Base-by-base conservation (phyloP, 2,329 filamentous ascomycete species). In the Alternaria solani region DNA sequence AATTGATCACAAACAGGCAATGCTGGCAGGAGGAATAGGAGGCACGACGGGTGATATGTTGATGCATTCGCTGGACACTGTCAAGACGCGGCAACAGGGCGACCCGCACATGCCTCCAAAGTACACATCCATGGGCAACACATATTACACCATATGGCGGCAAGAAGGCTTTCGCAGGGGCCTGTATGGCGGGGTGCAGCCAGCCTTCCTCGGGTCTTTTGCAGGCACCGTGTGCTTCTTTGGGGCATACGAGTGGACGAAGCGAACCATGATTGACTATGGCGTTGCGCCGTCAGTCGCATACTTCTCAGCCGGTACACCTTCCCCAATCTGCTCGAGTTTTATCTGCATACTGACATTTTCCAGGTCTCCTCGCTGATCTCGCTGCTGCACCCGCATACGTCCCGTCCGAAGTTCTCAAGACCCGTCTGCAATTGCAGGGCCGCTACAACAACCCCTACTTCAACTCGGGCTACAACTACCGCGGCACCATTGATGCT, bases 51-150 rank as follows among this genome's bases (percentile, higher is more conserved):
- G 96, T 60, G 95, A 99, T 79, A 91, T 99, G 86, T 84, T 99
- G 68, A 99, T 99, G 95, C 95, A 99, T 82, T 98, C 94, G 46
- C 87, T 99, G 74, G 95, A 99, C 79, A 99, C 95, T 1, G 95
- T 99, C 72, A 99, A 99, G 82, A 99, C 95, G 47, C 88, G 95
- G 70, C 96, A 99, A 79, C 95, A 99, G 81, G 95, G 94, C 73
- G 95, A 98, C 75, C 94, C 94, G 44, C 91, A 95, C 76, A 87
- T 97, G 62, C 95, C 95, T 23, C 91, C 95, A 1, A 96, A 92
- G 81, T 99, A 99, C 81, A 90, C 91, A 11, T 94, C 93, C 16
- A 89, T 98, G 79, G 91, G 91, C 39, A 91, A 91, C 59, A 95
- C 94, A 4, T 99, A 98, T 81, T 87, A 91, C 75, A 98, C 91